Evolutionary conservation across 176 grass and related monocot genomes (phyloP), one percentile per base, ranked within the genome.

Genomic region (Olyra latifolia): DNA sequence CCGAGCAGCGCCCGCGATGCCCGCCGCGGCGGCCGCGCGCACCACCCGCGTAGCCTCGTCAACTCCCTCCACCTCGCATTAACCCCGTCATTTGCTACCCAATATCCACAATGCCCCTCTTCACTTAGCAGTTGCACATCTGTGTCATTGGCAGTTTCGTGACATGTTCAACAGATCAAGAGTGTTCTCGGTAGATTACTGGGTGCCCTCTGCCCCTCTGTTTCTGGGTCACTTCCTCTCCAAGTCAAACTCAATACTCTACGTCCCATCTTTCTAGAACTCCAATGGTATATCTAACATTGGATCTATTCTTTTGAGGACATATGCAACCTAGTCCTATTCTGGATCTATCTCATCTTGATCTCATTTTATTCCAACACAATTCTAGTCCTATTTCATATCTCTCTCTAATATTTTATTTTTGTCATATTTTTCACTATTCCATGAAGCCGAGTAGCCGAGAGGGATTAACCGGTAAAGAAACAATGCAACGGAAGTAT

Each of bases 231-330:
- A 13, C 78, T 86, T 77, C 83, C 23, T 30, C 30, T 22, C 28
- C 0, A 89, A 89, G 88, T 86, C 83, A 89, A 88, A 82, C 65
- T 10, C 46, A 48, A 72, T 85, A 66, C 66, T 72, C 25, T 83
- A 88, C 77, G 85, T 16, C n/a, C n/a, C 66, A 10, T 41, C 56
- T 77, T 52, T 64, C 68, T 14, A 73, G 68, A 80, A 74, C 38
- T 20, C 29, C 30, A 40, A 50, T n/a, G n/a, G n/a, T n/a, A n/a
- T n/a, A n/a, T n/a, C n/a, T n/a, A n/a, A n/a, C n/a, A n/a, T n/a
- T n/a, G n/a, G n/a, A n/a, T n/a, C n/a, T n/a, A n/a, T n/a, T n/a
- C n/a, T n/a, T n/a, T n/a, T n/a, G n/a, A n/a, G n/a, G n/a, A n/a
- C n/a, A n/a, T n/a, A n/a, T n/a, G n/a, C n/a, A n/a, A n/a, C n/a